These are phyloP conservation scores for Phytophthora quininea DNA, from an alignment of 352 stramenopile species.

Conservation along the genomic window DNA sequence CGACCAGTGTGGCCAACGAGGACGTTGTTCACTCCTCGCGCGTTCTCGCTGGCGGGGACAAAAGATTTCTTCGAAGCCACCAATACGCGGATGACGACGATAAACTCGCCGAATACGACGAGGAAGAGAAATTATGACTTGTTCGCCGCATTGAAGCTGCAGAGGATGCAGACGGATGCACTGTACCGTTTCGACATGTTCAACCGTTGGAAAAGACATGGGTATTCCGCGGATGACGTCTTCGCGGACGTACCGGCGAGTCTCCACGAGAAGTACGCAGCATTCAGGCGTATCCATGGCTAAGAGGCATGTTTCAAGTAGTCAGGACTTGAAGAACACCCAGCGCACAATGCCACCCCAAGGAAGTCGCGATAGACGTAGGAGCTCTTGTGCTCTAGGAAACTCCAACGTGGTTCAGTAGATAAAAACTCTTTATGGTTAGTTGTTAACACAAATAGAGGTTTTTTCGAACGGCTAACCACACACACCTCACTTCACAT, in stretches of 20 bases:
- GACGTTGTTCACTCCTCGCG: constrained; percentile 10
- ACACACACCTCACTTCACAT: no score
- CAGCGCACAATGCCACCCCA: not conserved
- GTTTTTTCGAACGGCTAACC: constrained; percentile 4
- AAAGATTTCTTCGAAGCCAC: constrained; percentile 20
- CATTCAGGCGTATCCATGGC: constrained; percentile 1
- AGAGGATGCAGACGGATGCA: not conserved
- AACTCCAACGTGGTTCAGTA: constrained; percentile 3
- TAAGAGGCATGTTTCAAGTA: constrained; percentile 12
- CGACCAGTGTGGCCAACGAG: constrained; percentile 13
- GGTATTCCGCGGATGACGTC: not conserved
- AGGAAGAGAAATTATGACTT: constrained; percentile 15
- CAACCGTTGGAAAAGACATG: constrained; percentile 5
- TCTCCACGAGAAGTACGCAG: constrained; percentile 1
- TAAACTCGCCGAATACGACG: constrained; percentile 11
- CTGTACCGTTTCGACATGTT: constrained; percentile 8
- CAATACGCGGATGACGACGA: constrained; percentile 10
- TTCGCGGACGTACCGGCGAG: not conserved
- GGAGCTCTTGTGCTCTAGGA: not conserved
- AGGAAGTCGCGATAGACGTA: constrained; percentile 4
- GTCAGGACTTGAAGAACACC: constrained; percentile 1
- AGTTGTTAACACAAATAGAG: constrained; percentile 8
- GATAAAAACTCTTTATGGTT: constrained; percentile 7
- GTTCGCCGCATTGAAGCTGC: constrained; percentile 6
- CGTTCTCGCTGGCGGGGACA: constrained; percentile 15